Base-by-base conservation (phyloP, 176 grass and related monocot species). In the Triticum dicoccoides region DNA sequence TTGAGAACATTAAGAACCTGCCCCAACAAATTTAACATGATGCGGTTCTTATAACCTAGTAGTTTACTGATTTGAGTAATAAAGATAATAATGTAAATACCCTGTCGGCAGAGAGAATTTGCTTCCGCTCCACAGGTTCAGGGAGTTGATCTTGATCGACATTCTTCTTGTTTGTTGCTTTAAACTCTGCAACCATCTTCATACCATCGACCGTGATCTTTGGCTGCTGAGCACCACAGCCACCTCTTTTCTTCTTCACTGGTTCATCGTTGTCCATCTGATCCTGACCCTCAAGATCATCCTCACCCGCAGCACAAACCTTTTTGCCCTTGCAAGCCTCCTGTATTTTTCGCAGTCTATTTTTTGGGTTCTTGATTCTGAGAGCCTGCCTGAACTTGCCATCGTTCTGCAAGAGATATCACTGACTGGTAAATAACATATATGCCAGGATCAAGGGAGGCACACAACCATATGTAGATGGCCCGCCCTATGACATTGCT, bases 321-420 rank as follows among this genome's bases (percentile, higher is more conserved):
- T 98, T 98, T 88, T 98, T 94, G 92, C 90, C 94, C 86, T 96
- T 98, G 89, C 96, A 98, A 42, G 96, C 93, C 77, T 98, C 96
- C 76, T 98, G 95, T 69, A 98, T 98, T 85, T 94, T 90, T 86
- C 94, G 92, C 56, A 96, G 72, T 77, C 93, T 91, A 56, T 94
- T 88, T 42, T 98, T 98, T 30, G 93, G 96, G 56, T 98, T 96
- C 79, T 90, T 87, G 29, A 98, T 89, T 91, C 94, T 98, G 11
- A 94, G 76, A 85, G 96, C 96, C 87, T 98, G 93, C 91, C 94
- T 98, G 85, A 98, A 98, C 82, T 89, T 91, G 11, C 86, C 41
- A 76, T 98, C 90, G 21, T 96, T 93, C 96, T 98, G 82, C 80
- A 94, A 78, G 23, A 69, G 23, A 69, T 6, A 80, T 29, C 39